These are phyloP conservation scores for Paecilomyces dactylethromorphus DNA, from an alignment of 2,329 filamentous ascomycete species.

Conservation along the genomic window DNA sequence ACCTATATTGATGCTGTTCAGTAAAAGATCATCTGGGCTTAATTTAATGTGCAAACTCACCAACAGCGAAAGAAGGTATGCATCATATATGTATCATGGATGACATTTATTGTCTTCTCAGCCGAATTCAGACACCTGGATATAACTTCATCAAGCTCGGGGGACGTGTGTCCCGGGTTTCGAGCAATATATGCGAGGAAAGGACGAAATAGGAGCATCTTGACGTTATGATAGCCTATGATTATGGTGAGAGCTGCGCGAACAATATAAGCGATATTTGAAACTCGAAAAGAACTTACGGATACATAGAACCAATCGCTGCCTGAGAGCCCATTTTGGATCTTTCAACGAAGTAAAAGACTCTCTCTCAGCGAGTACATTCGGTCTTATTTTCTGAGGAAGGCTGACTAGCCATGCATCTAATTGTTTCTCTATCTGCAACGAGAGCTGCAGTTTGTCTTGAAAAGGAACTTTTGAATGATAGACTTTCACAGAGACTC, in stretches of 20 bases:
- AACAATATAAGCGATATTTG: neutral
- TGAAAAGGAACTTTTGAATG: constrained; percentile 25
- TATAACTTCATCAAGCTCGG: constrained; percentile 23
- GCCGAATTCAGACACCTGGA: constrained; percentile 34
- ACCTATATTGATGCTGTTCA: constrained; percentile 17
- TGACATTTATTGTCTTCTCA: constrained; percentile 32
- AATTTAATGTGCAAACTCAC: constrained; percentile 12
- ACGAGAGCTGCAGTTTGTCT: constrained; percentile 28
- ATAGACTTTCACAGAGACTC: constrained; percentile 35
- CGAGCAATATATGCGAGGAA: constrained; percentile 25
- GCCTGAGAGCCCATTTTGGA: constrained; percentile 31
- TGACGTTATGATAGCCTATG: constrained; percentile 34
- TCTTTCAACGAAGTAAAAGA: constrained; percentile 23
- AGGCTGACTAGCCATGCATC: constrained; percentile 28
- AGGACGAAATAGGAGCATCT: constrained; percentile 33
- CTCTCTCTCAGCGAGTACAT: constrained; percentile 14
- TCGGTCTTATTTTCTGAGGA: constrained; percentile 25
- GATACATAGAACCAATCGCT: constrained; percentile 32
- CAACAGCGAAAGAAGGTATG: constrained; percentile 38
- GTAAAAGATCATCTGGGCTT: neutral
- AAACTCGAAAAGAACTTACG: constrained; percentile 18
- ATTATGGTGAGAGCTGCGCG: neutral
- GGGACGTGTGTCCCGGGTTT: constrained; percentile 19
- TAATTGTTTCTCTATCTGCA: constrained; percentile 30
- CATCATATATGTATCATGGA: constrained; percentile 32